These are phyloP conservation scores for Favolaschia claudopus DNA, from an alignment of 768 basidiomycete species.

Conservation along the genomic window DNA sequence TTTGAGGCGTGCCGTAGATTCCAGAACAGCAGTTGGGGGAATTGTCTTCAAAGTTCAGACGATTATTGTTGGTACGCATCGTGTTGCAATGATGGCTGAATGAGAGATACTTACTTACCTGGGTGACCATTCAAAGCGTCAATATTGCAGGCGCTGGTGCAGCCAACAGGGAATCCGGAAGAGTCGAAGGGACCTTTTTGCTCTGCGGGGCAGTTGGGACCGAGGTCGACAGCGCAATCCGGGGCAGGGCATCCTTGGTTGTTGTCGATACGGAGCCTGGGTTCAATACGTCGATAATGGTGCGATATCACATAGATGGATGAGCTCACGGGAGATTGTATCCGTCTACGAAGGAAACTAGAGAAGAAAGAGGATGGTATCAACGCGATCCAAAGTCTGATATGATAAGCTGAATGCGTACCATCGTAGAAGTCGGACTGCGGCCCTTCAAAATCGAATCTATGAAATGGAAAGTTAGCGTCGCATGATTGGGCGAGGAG, in stretches of 20 bases:
- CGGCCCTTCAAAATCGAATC: too few species aligned
- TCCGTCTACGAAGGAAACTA: constrained; percentile 12
- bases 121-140: constrained; percentile 1
- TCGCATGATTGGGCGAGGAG: too few species aligned
- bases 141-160: constrained; percentile 3
- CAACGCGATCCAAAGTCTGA: too few species aligned
- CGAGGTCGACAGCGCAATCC: constrained; percentile 18
- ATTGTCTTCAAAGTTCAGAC: not conserved
- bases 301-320: too few species aligned
- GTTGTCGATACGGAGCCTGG: constrained; percentile 16
- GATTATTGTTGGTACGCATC: not conserved
- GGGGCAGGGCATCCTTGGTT: constrained; percentile 2
- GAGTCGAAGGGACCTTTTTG: constrained; percentile 17
- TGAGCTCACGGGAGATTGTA: constrained; percentile 10
- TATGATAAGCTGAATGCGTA: too few species aligned
- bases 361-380: too few species aligned
- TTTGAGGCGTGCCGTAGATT: not conserved
- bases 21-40: constrained; percentile 8
- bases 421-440: too few species aligned
- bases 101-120: not conserved
- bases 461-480: too few species aligned
- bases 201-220: constrained; percentile 12
- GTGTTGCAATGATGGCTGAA: not conserved
- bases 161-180: constrained; percentile 7
- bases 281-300: too few species aligned